Evolutionary conservation across 192 early-diverging fungal genomes (phyloP), one percentile per base, ranked within the genome.

Genomic region (Coemansia nantahalensis): DNA sequence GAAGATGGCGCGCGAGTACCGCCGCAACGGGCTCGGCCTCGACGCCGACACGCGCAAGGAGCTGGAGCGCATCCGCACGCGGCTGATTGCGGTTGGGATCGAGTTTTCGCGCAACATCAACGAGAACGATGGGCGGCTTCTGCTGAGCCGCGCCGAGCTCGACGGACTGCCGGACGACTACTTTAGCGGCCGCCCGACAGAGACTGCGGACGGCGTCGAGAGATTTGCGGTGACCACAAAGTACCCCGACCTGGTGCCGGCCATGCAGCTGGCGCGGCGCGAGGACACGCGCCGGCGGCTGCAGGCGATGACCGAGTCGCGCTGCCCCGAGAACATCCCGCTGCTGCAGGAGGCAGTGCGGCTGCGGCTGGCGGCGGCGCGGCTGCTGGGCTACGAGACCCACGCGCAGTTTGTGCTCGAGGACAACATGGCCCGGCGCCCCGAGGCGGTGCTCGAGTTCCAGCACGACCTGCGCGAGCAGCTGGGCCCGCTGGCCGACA

Each of bases 341-440:
- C 39, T 86, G 34, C 57, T 88, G 15, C 68, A 82, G 38, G 80
- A 85, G 36, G 79, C 82, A 9, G 51, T 82, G 49, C 35, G 54
- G 33, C 51, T 80, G 30, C 81, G 82, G 24, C 62, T 71, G 13
- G 52, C 82, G 23, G 71, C 69, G 11, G 77, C 82, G 18, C 52
- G 64, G 47, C 49, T 91, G 34, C 58, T 90, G 11, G 91, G 90
- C 3, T 91, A 86, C 65, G 55, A 54, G 38, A 80, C 68, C 37
- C 86, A 91, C 54, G 86, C 86, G 5, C 76, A 70, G 23, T 89
- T 80, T 65, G 73, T 81, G 19, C 72, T 91, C 32, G 83, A 90
- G 45, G 77, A 81, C 26, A 88, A 87, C 36, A 93, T 93, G 91
- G 91, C 90, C 31, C 88, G 89, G 61, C 72, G 64, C 3, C 81